Conservation (phyloP, 192 early-diverging fungal genomes). For the Rhizophagus sp. region DNA sequence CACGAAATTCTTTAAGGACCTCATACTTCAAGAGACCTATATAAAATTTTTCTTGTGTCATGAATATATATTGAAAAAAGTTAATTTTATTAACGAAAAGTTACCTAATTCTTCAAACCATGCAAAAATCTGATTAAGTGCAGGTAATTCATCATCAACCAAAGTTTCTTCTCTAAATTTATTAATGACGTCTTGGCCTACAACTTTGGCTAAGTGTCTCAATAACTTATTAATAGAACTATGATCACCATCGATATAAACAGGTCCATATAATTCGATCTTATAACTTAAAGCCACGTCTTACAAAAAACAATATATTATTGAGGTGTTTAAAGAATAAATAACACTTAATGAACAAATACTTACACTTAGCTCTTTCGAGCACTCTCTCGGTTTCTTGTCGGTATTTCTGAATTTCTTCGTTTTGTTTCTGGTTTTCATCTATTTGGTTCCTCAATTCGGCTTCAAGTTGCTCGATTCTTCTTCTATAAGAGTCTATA, state of each 20-base stretch:
- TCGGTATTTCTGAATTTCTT: not conserved
- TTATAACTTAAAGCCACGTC: slow-evolving; percentile 5
- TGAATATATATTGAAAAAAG: not conserved
- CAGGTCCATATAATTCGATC: not conserved
- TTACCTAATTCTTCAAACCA: slow-evolving; percentile 21
- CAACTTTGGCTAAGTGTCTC: not conserved
- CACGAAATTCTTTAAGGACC: slow-evolving; percentile 21
- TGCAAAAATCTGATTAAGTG: not conserved
- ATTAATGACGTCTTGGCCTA: not conserved
- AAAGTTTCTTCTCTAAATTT: not conserved
- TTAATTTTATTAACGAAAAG: not conserved
- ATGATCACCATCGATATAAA: not conserved
- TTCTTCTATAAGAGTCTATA: not conserved
- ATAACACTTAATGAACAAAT: not conserved
- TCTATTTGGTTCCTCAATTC: not conserved
- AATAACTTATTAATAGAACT: slow-evolving; percentile 2
- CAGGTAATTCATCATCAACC: slow-evolving; percentile 3
- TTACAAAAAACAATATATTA: not conserved
- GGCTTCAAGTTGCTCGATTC: not conserved
- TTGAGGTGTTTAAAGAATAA: not conserved
- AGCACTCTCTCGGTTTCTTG: not conserved
- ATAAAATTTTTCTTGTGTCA: not conserved
- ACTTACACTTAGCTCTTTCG: not conserved
- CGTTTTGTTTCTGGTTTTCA: not conserved
- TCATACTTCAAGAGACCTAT: slow-evolving; percentile 6